A percentile compares a stretch with the other conserved stretches of the same genome.
Evolutionary conservation across 139 green algal species (phyloP).

Genomic region (Micromonas pusilla): DNA sequence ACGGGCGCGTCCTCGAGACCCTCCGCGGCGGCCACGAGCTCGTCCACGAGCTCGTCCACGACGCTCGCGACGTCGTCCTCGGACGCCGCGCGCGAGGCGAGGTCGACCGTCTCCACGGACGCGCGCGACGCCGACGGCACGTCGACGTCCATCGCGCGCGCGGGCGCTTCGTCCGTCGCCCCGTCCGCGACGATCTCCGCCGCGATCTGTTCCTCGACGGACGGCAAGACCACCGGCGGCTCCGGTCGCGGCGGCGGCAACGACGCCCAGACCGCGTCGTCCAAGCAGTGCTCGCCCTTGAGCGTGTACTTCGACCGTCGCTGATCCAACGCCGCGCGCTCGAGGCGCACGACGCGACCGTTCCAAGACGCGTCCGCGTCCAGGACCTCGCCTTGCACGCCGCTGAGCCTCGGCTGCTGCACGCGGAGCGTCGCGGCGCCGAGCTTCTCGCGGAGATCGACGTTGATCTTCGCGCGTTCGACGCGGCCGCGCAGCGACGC

Average conservation of each 20-base stretch:
- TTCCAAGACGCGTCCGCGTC: constrained; percentile 64
- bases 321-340: constrained; percentile 71
- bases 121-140: too few relatives aligned
- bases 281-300: constrained; percentile 68
- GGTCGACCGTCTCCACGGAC: too few relatives aligned
- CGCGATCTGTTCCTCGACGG: too few relatives aligned
- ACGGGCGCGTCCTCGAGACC: too few relatives aligned
- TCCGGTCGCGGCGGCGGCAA: not conserved
- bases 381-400: constrained; percentile 49
- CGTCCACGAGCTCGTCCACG: too few relatives aligned
- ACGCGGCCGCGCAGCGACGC: constrained; percentile 19
- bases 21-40: too few relatives aligned
- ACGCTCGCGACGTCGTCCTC: too few relatives aligned
- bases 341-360: constrained; percentile 71
- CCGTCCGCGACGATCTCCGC: too few relatives aligned
- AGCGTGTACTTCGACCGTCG: constrained; percentile 60
- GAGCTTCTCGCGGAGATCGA: constrained; percentile 39
- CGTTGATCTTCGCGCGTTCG: constrained; percentile 44
- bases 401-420: constrained; percentile 31
- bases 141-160: too few relatives aligned
- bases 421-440: not conserved
- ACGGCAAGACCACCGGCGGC: too few relatives aligned
- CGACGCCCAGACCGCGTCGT: constrained; percentile 20
- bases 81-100: too few relatives aligned
- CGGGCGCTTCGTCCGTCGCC: too few relatives aligned